Base-by-base conservation (phyloP, 306 rosid genomes). In the cucumber (Cucumis sativus) region DNA sequence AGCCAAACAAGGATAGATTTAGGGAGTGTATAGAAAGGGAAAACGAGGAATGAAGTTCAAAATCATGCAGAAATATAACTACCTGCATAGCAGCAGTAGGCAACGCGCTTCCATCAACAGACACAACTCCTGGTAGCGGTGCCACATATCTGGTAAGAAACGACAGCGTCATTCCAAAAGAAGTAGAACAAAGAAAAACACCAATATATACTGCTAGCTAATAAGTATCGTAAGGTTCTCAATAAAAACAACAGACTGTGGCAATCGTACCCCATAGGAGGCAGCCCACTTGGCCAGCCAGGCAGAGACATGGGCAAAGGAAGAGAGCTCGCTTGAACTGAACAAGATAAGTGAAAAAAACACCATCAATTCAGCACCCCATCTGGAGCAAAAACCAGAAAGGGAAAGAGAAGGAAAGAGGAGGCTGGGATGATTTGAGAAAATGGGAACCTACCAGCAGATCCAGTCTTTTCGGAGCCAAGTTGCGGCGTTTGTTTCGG, bases 41-140 rank as follows among this genome's bases (percentile, higher is more conserved):
- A 35, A 71, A 49, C 62, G 56, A 23, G 2, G 51, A 12, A 11
- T 41, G 23, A 65, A 45, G 58, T 39, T 66, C 45, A 52, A 10
- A 16, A 7, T 4, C 55, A 55, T 20, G 33, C 28, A n/a, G 30
- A 69, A 47, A 2, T 8, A 14, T 8, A 16, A 64, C 5, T 72
- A 96, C 99, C 62, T 89, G 98, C 40, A 96, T 83, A 37, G 96
- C 85, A 25, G 97, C 89, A 61, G 98, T 77, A 75, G 98, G 79
- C 61, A 91, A 86, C 2, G 93, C 37, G 61, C 87, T 91, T 37
- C 98, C 99, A 78, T 96, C 98, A 88, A 91, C 85, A 21, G 99
- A 87, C 62, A 91, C 96, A 80, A 91, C 96, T 84, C 98, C 98
- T 81, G 81, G 99, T 14, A 91, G 76, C 82, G 99, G 97, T 52